These are phyloP conservation scores for Trifolium repens DNA, from an alignment of 306 rosid genomes.

Conservation along the genomic window DNA sequence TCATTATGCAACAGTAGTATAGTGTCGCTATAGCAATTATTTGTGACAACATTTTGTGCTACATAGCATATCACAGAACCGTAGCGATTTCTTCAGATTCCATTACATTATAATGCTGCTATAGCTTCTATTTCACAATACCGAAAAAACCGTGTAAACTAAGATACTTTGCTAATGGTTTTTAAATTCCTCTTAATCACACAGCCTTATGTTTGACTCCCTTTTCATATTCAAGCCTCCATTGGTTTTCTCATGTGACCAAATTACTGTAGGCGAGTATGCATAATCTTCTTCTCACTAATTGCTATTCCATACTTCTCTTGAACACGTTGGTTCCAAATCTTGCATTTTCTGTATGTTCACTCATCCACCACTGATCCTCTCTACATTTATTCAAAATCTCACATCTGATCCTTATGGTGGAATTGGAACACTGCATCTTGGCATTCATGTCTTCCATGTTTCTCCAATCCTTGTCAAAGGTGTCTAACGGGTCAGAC, in stretches of 20 bases:
- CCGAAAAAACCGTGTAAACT: too few species aligned
- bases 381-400: not conserved
- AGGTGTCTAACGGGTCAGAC: not conserved
- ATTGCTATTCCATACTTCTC: not conserved
- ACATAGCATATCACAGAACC: too few species aligned
- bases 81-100: too few species aligned
- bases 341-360: not conserved
- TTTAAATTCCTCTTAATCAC: not conserved
- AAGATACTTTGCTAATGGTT: not conserved
- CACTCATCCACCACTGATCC: not conserved
- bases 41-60: too few species aligned
- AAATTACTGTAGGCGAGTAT: not conserved
- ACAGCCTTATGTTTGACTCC: not conserved
- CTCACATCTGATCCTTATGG: not conserved
- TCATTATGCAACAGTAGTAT: too few species aligned
- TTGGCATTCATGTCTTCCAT: not conserved
- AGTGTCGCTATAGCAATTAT: too few species aligned
- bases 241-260: not conserved
- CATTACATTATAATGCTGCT: too few species aligned
- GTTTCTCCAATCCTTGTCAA: not conserved
- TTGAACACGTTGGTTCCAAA: not conserved
- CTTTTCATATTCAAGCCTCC: not conserved
- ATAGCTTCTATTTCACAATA: too few species aligned
- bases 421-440: not conserved
- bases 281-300: not conserved